Evolutionary conservation across 192 early-diverging fungal genomes (phyloP).

Genomic region (Podila verticillata): DNA sequence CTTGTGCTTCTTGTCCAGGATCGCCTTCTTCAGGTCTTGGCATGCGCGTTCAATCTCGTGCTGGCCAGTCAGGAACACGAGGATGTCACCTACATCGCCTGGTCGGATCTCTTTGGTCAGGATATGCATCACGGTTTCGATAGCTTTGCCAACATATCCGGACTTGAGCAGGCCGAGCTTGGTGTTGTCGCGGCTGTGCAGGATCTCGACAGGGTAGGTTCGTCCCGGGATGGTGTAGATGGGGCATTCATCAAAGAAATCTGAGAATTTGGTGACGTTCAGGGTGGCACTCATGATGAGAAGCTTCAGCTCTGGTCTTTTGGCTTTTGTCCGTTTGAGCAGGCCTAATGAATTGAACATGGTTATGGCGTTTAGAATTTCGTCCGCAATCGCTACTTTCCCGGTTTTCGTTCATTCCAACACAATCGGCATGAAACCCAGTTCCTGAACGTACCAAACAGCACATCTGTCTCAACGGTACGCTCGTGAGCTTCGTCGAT

Average conservation of each 20-base stretch:
- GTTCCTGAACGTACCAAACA: conserved; percentile 71
- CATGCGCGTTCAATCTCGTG: conserved; percentile 92
- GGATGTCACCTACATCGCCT: conserved; percentile 80
- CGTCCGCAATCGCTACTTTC: too few species aligned
- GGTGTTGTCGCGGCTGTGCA: conserved; percentile 56
- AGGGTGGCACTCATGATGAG: conserved; percentile 86
- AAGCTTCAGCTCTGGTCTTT: conserved; percentile 89
- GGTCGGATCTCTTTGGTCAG: conserved; percentile 72
- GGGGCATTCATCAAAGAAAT: conserved; percentile 83
- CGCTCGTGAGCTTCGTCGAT: conserved; percentile 99
- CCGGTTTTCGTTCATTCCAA: too few species aligned
- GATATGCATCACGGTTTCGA: conserved; percentile 82
- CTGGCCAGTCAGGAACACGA: conserved; percentile 96
- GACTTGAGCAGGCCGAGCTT: conserved; percentile 73
- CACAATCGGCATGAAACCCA: too few species aligned
- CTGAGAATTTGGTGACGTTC: conserved; percentile 83
- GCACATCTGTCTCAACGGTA: conserved; percentile 90
- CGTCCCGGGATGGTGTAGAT: conserved; percentile 83
- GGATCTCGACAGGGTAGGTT: conserved; percentile 62
- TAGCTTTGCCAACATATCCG: conserved; percentile 75
- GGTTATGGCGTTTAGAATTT: background rate
- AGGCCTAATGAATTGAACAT: conserved; percentile 46
- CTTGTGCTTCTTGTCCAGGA: conserved; percentile 56
- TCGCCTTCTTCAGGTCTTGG: conserved; percentile 63
- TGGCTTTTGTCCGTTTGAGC: conserved; percentile 77